Evolutionary conservation across 2,329 filamentous ascomycete species (phyloP).

Genomic region (Sporothrix mexicana): DNA sequence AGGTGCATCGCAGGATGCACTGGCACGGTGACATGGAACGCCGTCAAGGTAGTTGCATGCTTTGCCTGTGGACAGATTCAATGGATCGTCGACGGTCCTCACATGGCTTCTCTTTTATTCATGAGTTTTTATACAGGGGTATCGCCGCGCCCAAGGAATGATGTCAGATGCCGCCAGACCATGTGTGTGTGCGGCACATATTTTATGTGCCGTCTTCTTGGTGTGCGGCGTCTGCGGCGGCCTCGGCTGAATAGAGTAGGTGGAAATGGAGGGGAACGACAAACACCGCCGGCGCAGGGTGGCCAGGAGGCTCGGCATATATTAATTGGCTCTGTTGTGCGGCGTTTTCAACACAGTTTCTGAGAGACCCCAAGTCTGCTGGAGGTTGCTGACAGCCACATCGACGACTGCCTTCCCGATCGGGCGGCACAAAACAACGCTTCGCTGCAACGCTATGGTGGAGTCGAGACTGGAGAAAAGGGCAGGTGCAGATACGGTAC

Average conservation of each 20-base stretch:
- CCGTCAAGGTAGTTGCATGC: neutral
- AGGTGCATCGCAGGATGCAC: conserved; percentile 24
- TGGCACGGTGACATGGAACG: neutral
- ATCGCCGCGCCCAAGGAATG: neutral
- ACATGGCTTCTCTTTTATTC: neutral
- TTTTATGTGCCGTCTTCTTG: neutral
- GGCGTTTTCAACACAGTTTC: neutral
- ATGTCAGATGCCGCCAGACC: conserved; percentile 1
- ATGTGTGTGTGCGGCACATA: conserved; percentile 2
- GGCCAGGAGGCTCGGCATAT: conserved; percentile 16
- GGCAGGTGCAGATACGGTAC: neutral
- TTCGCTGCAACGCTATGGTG: conserved; percentile 9
- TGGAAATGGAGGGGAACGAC: neutral
- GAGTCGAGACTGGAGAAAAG: neutral
- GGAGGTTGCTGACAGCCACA: neutral
- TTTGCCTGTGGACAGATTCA: neutral
- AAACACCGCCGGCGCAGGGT: neutral
- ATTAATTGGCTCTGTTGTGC: neutral
- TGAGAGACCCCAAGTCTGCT: neutral
- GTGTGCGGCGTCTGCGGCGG: neutral
- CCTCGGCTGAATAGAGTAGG: conserved; percentile 32
- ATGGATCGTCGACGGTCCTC: neutral
- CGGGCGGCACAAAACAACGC: conserved; percentile 7
- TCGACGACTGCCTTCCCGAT: neutral
- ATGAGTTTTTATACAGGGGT: neutral